Base-by-base conservation (phyloP, 495 filamentous ascomycete genomes). In the Mytilinidion resinicola region DNA sequence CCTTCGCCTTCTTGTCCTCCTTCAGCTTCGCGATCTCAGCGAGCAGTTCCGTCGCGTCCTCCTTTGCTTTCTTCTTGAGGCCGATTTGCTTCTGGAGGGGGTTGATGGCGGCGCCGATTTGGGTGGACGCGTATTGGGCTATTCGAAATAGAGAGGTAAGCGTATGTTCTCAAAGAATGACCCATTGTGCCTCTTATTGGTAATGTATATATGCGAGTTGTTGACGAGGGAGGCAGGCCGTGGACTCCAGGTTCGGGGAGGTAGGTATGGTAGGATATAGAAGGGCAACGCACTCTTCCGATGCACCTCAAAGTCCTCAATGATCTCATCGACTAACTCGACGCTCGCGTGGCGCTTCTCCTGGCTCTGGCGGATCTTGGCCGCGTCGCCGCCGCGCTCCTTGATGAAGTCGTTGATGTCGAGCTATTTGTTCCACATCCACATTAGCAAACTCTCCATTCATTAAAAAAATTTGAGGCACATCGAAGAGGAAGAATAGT, bases 61-160 rank as follows among this genome's bases (percentile, higher is more conserved):
- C 90, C 72, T 95, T 95, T 47, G 86, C 88, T 86, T 96, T 98
- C 76, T 95, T 96, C 79, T 91, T 95, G 60, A 79, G 77, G 15
- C 88, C 90, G 67, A 97, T 95, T 68, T 90, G 81, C 73, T 95
- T 96, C 68, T 93, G 88, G 15, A 89, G 78, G 10, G 79, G 82
- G 73, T 97, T 98, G 70, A 96, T 75, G 86, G 84, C 19, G 63
- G 84, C 82, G 56, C 83, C 83, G 56, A 95, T 82, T 65, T 93
- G 87, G 19, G 83, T 86, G 15, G 86, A 87, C 34, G 80, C 82
- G 71, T 96, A 97, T 57, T 87, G 81, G 30, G 88, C 85, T 88
- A 71, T 39, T 33, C 25, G 20, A 63, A 9, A 11, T n/a, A 30
- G 12, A 12, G n/a, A 15, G 2, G 25, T 30, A 3, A 30, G 25